Percentiles rank a stretch among this genome's conserved stretches.
phyloP scores from a whole-genome alignment of 140 eudicot genomes.

The Bidens hawaiensis region DNA sequence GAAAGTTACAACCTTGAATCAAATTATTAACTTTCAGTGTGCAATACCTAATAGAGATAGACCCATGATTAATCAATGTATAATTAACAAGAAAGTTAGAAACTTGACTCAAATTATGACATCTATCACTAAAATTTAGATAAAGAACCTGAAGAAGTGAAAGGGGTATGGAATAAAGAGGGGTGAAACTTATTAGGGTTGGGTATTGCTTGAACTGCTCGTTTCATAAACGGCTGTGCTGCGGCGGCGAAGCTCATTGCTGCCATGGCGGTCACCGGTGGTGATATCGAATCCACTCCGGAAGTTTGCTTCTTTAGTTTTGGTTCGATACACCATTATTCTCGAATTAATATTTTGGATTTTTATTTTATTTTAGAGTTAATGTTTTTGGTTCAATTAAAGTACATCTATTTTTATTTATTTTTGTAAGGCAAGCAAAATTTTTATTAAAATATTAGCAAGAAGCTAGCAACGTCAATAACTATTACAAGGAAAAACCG shows the following conservation, averaged over 20 bases:
- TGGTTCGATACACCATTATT: neutral
- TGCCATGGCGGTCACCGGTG: slow-evolving; percentile 45
- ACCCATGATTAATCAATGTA: slow-evolving; percentile 10
- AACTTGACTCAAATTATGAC: neutral
- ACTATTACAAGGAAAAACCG: no score
- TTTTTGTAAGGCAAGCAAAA: no score
- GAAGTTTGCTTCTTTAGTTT: neutral
- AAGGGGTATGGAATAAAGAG: slow-evolving; percentile 20
- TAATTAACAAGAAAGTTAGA: neutral
- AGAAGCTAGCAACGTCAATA: no score
- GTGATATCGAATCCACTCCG: neutral
- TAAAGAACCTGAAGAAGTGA: slow-evolving; percentile 55
- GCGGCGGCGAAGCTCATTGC: slow-evolving; percentile 41
- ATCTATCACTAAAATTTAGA: neutral
- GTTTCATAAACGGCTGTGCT: slow-evolving; percentile 30
- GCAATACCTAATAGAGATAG: neutral
- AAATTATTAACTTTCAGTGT: no score
- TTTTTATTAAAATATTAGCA: no score
- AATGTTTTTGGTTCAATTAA: no score
- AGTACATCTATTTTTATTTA: no score
- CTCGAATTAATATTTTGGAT: no score
- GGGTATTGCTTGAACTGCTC: slow-evolving; percentile 21
- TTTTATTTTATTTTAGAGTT: no score
- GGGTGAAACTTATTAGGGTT: slow-evolving; percentile 12
- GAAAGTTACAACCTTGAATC: no score